Conservation (phyloP, 345 rosid species). For the Salix arbutifolia region DNA sequence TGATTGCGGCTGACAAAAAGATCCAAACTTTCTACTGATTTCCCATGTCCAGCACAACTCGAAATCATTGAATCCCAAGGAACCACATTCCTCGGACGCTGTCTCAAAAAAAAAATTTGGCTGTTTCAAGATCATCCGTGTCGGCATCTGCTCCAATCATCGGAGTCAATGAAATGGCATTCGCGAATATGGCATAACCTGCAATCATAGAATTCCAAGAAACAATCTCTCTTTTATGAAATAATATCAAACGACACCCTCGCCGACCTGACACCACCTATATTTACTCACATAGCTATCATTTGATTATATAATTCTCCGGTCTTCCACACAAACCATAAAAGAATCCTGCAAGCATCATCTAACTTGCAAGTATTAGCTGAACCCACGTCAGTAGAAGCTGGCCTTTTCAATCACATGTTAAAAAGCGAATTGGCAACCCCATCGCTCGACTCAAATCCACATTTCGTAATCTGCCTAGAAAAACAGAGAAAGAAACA, state of each 20-base stretch:
- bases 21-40: conserved; percentile 22
- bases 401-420: conserved; percentile 15
- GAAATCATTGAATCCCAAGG: conserved; percentile 40
- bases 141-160: conserved; percentile 33
- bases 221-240: conserved; percentile 39
- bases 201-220: conserved; percentile 42
- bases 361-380: neutral
- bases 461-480: conserved; percentile 18
- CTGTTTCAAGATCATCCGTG: conserved; percentile 14
- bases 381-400: neutral
- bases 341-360: conserved; percentile 30
- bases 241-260: conserved; percentile 30
- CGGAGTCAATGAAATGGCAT: conserved; percentile 44
- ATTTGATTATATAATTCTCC: conserved; percentile 31
- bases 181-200: conserved; percentile 23
- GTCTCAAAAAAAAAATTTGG: conserved; percentile 14
- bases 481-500: too few relatives aligned
- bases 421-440: conserved; percentile 25
- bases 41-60: conserved; percentile 15
- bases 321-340: conserved; percentile 24
- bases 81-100: conserved; percentile 37
- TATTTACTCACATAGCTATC: conserved; percentile 15
- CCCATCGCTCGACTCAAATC: conserved; percentile 19
- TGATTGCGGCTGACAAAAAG: conserved; percentile 28
- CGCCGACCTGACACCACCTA: conserved; percentile 28